Evolutionary conservation across 768 basidiomycete species (phyloP).

Genomic region (Sporobolomyces roseus): DNA sequence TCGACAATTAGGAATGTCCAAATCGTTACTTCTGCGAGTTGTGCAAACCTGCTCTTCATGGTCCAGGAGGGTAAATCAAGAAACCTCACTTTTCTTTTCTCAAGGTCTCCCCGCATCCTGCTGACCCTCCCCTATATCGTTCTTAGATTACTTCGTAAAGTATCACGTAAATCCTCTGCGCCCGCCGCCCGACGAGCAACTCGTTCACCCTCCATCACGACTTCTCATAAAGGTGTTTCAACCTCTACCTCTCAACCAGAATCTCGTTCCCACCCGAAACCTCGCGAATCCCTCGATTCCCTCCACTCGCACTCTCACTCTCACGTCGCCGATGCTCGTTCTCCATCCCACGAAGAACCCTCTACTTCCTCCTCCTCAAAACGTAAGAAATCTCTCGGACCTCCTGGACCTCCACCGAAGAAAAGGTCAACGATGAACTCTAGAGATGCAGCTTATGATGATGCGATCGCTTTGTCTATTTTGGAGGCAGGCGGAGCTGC

Average conservation of each 20-base stretch:
- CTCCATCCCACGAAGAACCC: no score
- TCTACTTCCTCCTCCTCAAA: no score
- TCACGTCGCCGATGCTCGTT: no score
- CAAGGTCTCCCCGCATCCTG: no score
- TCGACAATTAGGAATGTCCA: constrained; percentile 56
- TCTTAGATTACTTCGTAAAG: constrained; percentile 48
- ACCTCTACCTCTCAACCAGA: no score
- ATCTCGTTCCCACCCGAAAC: no score
- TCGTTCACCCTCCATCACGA: constrained; percentile 55
- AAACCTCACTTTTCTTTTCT: no score
- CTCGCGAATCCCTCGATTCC: constrained; percentile 20
- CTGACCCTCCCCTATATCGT: no score
- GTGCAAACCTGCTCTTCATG: constrained; percentile 81
- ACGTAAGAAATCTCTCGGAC: no score
- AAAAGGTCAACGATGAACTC: constrained; percentile 97
- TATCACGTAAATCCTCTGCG: constrained; percentile 33
- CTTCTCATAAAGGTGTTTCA: no score
- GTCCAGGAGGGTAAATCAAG: constrained; percentile 41
- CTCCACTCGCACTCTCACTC: no score
- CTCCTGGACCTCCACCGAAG: no score
- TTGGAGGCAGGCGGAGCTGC: constrained; percentile 17
- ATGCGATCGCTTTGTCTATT: constrained; percentile 55
- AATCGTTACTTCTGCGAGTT: constrained; percentile 90
- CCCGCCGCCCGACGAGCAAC: constrained; percentile 59
- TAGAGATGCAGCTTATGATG: constrained; percentile 82